Evolutionary conservation across 768 basidiomycete species (phyloP).

Genomic region (Dacryopinax primogenitus): DNA sequence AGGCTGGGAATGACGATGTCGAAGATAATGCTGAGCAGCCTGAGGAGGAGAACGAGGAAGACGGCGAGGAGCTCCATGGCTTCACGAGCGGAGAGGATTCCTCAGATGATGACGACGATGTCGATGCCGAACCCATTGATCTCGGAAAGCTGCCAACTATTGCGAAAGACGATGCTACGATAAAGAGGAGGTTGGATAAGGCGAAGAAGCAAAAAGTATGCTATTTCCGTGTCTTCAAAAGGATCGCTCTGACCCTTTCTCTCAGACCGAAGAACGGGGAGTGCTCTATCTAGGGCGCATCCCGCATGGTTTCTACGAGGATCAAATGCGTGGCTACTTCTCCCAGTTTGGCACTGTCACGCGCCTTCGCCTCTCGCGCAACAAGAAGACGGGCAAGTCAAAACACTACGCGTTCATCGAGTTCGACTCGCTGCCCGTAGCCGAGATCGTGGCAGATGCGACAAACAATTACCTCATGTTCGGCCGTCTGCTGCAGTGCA

Average conservation of each 20-base stretch:
- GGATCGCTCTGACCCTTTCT: slow-evolving; percentile 20
- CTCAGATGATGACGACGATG: slow-evolving; percentile 55
- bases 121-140: slow-evolving; percentile 45
- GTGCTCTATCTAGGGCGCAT: slow-evolving; percentile 82
- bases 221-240: slow-evolving; percentile 18
- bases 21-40: slow-evolving; percentile 19
- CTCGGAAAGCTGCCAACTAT: slow-evolving; percentile 66
- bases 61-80: slow-evolving; percentile 40
- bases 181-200: slow-evolving; percentile 45
- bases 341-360: slow-evolving; percentile 87
- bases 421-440: slow-evolving; percentile 77
- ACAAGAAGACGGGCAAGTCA: slow-evolving; percentile 90
- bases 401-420: slow-evolving; percentile 98
- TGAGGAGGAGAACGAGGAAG: slow-evolving; percentile 14
- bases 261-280: slow-evolving; percentile 54
- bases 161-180: slow-evolving; percentile 73
- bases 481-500: slow-evolving; percentile 87
- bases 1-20: slow-evolving; percentile 11
- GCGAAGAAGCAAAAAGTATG: slow-evolving; percentile 54
- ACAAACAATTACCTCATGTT: slow-evolving; percentile 97
- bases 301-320: slow-evolving; percentile 96
- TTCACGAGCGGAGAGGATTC: slow-evolving; percentile 45
- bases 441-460: slow-evolving; percentile 90
- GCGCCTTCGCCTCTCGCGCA: slow-evolving; percentile 78
- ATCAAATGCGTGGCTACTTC: slow-evolving; percentile 84